phyloP scores from a whole-genome alignment of 441 rosid species.

The Lagerstroemia fauriei region DNA sequence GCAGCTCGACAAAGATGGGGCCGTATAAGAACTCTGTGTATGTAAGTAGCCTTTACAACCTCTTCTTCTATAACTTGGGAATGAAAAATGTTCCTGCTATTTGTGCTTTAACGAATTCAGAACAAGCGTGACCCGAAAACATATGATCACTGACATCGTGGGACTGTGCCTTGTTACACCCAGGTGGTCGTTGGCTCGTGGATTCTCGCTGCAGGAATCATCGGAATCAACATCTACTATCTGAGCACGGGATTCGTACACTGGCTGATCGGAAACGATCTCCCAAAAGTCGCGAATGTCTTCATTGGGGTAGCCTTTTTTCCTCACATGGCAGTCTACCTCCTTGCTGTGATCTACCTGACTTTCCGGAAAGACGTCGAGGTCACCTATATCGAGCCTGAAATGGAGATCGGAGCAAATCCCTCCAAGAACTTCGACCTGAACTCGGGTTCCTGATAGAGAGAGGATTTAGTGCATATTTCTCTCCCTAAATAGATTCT shows the following conservation, averaged over 20 bases:
- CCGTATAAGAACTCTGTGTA: constrained; percentile 60
- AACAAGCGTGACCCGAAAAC: too few species aligned
- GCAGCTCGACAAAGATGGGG: constrained; percentile 69
- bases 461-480: constrained; percentile 51
- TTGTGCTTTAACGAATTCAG: not conserved
- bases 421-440: not conserved
- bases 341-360: constrained; percentile 46
- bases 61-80: not conserved
- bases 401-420: constrained; percentile 31
- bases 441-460: constrained; percentile 37
- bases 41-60: constrained; percentile 36
- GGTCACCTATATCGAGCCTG: constrained; percentile 40
- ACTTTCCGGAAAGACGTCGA: constrained; percentile 50
- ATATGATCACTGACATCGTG: not conserved
- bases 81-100: not conserved
- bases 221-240: constrained; percentile 63
- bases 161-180: too few species aligned
- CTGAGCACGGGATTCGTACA: constrained; percentile 52
- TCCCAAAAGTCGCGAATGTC: constrained; percentile 45
- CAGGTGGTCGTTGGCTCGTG: constrained; percentile 64
- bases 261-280: constrained; percentile 48
- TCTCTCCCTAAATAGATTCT: constrained; percentile 34
- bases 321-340: constrained; percentile 54
- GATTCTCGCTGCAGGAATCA: constrained; percentile 52
- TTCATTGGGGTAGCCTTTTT: constrained; percentile 53